Evolutionary conservation across 805 yeast species (phyloP).

Genomic region (Ogataea saltuana): DNA sequence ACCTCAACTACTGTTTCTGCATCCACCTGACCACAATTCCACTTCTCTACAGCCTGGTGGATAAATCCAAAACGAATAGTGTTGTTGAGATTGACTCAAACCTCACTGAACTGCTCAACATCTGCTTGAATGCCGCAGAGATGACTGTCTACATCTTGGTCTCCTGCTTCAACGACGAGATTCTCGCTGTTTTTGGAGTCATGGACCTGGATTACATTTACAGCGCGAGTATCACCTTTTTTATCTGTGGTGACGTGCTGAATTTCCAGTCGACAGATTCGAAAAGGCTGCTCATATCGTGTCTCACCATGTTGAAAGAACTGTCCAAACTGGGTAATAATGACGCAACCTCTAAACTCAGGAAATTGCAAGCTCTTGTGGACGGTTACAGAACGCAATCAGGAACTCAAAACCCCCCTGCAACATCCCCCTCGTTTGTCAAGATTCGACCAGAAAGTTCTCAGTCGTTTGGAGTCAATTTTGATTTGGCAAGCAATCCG

Average conservation of each 20-base stretch:
- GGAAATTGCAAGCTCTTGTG: conserved; percentile 21
- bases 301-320: conserved; percentile 21
- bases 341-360: conserved; percentile 22
- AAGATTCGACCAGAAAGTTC: not conserved
- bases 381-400: conserved; percentile 17
- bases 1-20: conserved; percentile 31
- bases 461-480: not conserved
- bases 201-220: conserved; percentile 33
- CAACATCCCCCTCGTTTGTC: not conserved
- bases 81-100: conserved; percentile 17
- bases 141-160: conserved; percentile 22
- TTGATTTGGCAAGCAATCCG: conserved; percentile 6
- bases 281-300: conserved; percentile 18
- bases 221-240: conserved; percentile 29
- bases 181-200: conserved; percentile 31
- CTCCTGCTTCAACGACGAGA: conserved; percentile 23
- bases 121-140: conserved; percentile 32
- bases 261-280: conserved; percentile 20
- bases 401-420: not conserved
- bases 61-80: conserved; percentile 14
- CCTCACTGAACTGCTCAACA: conserved; percentile 25
- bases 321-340: conserved; percentile 25
- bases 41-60: conserved; percentile 28
- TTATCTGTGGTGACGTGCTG: conserved; percentile 31
- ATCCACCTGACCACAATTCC: conserved; percentile 34